Base-by-base conservation (phyloP, 2,329 filamentous ascomycete genomes). In the Boeremia exigua region DNA sequence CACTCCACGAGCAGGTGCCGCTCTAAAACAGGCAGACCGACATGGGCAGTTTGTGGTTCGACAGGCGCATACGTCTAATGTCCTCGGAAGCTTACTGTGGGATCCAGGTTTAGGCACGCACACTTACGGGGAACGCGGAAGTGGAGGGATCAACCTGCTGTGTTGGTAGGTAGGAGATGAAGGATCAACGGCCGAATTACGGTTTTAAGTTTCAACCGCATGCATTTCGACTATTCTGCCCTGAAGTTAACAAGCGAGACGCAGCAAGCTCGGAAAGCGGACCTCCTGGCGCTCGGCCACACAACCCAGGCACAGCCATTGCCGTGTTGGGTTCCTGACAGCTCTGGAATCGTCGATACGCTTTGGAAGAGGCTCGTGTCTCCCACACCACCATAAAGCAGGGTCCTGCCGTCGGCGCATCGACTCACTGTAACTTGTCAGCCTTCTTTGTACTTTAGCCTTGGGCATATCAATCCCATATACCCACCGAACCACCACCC, bases 1-100 rank as follows among this genome's bases (percentile, higher is more conserved):
- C 59, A 43, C 51, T 57, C 3, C 56, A 48, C 49, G 54, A 50
- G 38, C 52, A 54, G 45, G 48, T 60, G 48, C 57, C 58, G 56
- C 46, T 61, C 54, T 39, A 15, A 40, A 59, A 52, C 62, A 60
- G 63, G 53, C 50, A 45, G 48, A 34, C 66, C 59, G 63, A 55
- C 59, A 44, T 65, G 66, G 56, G 62, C 62, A 65, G 68, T 63
- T 61, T 38, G 67, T 70, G 60, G 61, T 66, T 56, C 65, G 62
- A 70, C 61, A 32, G 53, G 32, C 40, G 47, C 59, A 59, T 52
- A 51, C 36, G 8, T 15, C 14, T 7, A 48, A 46, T 29, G 42
- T 28, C 11, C 45, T 44, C 39, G 37, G 48, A 44, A 43, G 53
- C 47, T 38, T 47, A 58, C 48, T 51, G 15, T 51, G 46, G 34